Evolutionary conservation across 2,329 filamentous ascomycete genomes (phyloP), one percentile per base, ranked within the genome.

Genomic region (Monosporascus sp.): DNA sequence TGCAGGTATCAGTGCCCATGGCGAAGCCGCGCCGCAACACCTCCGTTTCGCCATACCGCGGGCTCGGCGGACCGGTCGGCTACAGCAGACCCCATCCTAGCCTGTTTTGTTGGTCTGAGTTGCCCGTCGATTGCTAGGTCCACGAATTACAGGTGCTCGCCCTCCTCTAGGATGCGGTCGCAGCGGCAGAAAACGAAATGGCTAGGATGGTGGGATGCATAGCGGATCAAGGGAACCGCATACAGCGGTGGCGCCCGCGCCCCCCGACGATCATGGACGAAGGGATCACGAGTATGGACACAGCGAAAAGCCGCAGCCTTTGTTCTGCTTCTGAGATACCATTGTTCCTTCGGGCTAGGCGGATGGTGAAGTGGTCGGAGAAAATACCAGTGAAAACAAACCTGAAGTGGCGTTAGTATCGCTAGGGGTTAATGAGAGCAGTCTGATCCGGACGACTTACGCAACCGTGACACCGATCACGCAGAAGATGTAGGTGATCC

Each of bases 211-310:
- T n/a, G n/a, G n/a, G n/a, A n/a, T n/a, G n/a, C n/a, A n/a, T n/a
- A n/a, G n/a, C n/a, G n/a, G n/a, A n/a, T n/a, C n/a, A n/a, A n/a
- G n/a, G n/a, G n/a, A n/a, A n/a, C n/a, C n/a, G n/a, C n/a, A n/a
- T n/a, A n/a, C n/a, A n/a, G n/a, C n/a, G n/a, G 69, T 66, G 0
- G 73, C 65, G 11, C 66, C 66, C 7, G 66, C 62, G 16, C 66
- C 65, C 66, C 65, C 67, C n/a, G 5, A 68, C 57, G 26, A 68
- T 61, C 7, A 66, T 49, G 3, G 63, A 63, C 9, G 58, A 31
- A 5, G 64, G 64, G 31, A 65, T 58, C 36, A 64, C 59, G n/a
- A 65, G 14, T 3, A 63, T 59, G 27, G 58, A 2, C 62, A 51
- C 46, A 3, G 48, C 34, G 50, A 64, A 64, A 40, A 62, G 53